Conservation (phyloP, 2,329 filamentous ascomycete genomes). For the Aspergillus phoenicis region DNA sequence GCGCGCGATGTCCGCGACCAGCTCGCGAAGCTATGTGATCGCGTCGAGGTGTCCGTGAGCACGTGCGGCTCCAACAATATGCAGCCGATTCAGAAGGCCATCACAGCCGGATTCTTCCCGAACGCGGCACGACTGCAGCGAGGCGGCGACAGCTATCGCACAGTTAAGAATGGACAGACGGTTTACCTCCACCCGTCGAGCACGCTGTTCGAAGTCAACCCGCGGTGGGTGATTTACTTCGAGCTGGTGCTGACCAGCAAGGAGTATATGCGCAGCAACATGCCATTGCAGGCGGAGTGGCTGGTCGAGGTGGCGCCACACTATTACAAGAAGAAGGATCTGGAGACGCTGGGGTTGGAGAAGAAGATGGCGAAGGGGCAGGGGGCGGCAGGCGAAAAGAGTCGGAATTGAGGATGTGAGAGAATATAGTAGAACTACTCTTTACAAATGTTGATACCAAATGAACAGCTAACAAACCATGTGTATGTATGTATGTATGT, state of each 20-base stretch:
- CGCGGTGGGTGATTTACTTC: constrained; percentile 86
- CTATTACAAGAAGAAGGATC: constrained; percentile 88
- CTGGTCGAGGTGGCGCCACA: constrained; percentile 88
- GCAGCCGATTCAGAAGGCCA: constrained; percentile 78
- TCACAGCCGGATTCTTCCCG: constrained; percentile 91
- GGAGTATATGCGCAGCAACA: constrained; percentile 88
- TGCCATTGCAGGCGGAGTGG: constrained; percentile 85
- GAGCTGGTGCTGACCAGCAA: constrained; percentile 88
- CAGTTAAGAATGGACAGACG: constrained; percentile 84
- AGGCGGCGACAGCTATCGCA: constrained; percentile 84
- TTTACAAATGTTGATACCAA: neutral
- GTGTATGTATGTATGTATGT: neutral
- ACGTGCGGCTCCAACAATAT: constrained; percentile 72
- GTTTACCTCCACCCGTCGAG: constrained; percentile 91
- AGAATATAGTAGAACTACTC: neutral
- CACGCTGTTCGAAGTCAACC: constrained; percentile 76
- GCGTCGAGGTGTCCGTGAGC: constrained; percentile 76
- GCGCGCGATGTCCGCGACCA: constrained; percentile 92
- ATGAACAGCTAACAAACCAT: neutral
- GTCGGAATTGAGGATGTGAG: constrained; percentile 22
- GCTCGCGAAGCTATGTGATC: constrained; percentile 86
- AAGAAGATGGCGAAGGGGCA: constrained; percentile 68
- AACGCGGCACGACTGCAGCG: constrained; percentile 84
- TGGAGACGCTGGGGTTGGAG: constrained; percentile 76
- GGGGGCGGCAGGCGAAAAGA: constrained; percentile 47